Evolutionary conservation across 805 yeast genomes (phyloP), one percentile per base, ranked within the genome.

Genomic region (Schizosaccharomyces japonicus): DNA sequence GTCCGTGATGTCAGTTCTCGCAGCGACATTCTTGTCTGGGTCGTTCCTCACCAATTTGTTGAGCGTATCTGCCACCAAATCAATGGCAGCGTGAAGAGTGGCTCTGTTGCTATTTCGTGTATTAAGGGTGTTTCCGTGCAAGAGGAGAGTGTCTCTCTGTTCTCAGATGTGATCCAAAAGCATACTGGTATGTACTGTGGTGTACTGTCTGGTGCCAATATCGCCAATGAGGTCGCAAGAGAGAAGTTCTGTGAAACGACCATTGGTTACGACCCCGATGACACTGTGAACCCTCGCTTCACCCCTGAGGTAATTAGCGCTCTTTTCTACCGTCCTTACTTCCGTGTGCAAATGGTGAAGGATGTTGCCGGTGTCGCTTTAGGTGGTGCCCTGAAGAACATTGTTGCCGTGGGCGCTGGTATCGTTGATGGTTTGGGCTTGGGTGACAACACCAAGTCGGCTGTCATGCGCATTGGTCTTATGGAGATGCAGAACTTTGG

Each of bases 371-470:
- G 98, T 61, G 90, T 84, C 49, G 82, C 95, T 1, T 73, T 90
- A 51, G 93, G 94, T 39, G 98, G 98, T 60, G 98, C 98, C 6
- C 72, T 90, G 63, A 90, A 90, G 68, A 90, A 90, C 65, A 81
- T 90, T 47, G 87, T 87, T 52, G 98, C 98, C 29, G 69, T 84
- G 58, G 92, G 94, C 53, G 95, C 93, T 51, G 98, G 98, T 49
- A 81, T 87, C 60, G 96, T 90, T 52, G 94, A 83, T 64, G 98
- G 98, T 56, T 71, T 81, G 52, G 94, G 93, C 53, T 90, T 98
- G 98, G 98, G 98, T 63, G 94, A 85, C 65, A 90, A 90, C 62
- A 96, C 98, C 53, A 84, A 87, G 64, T 79, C 95, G 48, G 98
- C 96, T 40, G 76, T 90, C 57, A 92, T 87, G 85, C 75, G 98